Percentiles rank a stretch among this genome's conserved stretches.
Conservation (phyloP, 2,329 filamentous ascomycete genomes). For the Colletotrichum sidae region DNA sequence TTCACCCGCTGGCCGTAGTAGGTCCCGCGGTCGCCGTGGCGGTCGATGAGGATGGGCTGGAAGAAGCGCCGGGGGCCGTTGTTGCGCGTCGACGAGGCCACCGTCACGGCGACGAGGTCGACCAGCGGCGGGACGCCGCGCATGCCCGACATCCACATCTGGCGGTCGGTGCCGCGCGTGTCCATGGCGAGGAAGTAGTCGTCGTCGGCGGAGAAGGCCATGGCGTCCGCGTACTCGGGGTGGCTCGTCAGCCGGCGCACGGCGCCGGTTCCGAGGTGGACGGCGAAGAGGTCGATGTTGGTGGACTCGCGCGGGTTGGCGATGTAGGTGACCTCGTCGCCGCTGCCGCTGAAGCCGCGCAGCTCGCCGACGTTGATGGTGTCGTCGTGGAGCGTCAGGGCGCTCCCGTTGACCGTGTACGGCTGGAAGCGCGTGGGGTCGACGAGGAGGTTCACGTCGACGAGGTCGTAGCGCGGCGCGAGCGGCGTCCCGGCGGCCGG, state of each 20-base stretch:
- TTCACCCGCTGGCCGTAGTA: slow-evolving; percentile 60
- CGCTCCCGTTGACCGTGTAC: slow-evolving; percentile 41
- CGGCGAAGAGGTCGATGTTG: slow-evolving; percentile 59
- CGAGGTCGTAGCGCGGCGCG: slow-evolving; percentile 52
- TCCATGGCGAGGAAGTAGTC: slow-evolving; percentile 57
- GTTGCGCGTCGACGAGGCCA: slow-evolving; percentile 55
- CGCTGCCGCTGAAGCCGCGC: slow-evolving; percentile 56
- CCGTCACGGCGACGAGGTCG: slow-evolving; percentile 49
- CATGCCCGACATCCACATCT: slow-evolving; percentile 55
- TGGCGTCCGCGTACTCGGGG: slow-evolving; percentile 57
- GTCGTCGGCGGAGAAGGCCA: slow-evolving; percentile 55
- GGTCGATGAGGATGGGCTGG: slow-evolving; percentile 56
- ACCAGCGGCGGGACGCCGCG: slow-evolving; percentile 55
- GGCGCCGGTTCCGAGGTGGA: slow-evolving; percentile 51
- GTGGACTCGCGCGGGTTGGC: slow-evolving; percentile 53
- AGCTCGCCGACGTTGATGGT: slow-evolving; percentile 55
- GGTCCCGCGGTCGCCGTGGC: slow-evolving; percentile 54
- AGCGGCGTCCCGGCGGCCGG: slow-evolving; percentile 46
- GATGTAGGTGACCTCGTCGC: slow-evolving; percentile 55
- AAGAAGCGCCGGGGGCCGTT: slow-evolving; percentile 60
- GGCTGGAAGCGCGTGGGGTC: slow-evolving; percentile 40
- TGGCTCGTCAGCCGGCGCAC: slow-evolving; percentile 56
- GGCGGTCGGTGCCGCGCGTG: slow-evolving; percentile 53
- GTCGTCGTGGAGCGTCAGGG: slow-evolving; percentile 45
- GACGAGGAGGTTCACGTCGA: slow-evolving; percentile 51